These are phyloP conservation scores for Aspergillus sclerotiicarbonarius DNA, from an alignment of 495 filamentous ascomycete genomes.

Conservation along the genomic window DNA sequence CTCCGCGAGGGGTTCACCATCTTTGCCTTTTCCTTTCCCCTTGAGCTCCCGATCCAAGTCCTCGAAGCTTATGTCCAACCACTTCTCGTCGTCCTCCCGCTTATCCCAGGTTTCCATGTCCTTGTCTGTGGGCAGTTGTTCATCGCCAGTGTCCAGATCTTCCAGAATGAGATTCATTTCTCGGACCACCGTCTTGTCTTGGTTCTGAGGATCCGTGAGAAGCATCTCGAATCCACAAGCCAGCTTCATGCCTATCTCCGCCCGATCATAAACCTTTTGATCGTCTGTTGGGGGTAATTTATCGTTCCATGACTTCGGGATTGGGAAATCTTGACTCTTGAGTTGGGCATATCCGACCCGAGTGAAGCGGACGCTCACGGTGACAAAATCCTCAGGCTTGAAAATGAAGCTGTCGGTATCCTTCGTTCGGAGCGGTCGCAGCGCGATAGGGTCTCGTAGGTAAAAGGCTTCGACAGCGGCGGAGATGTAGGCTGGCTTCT, in stretches of 20 bases:
- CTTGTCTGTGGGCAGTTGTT: constrained; percentile 63
- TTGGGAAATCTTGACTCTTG: constrained; percentile 78
- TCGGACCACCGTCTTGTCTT: constrained; percentile 61
- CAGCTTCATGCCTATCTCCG: constrained; percentile 85
- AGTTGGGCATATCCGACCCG: constrained; percentile 89
- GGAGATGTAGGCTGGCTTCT: constrained; percentile 68
- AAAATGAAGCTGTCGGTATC: constrained; percentile 53
- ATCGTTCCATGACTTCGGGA: constrained; percentile 61
- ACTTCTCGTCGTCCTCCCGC: constrained; percentile 77
- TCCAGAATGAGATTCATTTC: constrained; percentile 74
- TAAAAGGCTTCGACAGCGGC: constrained; percentile 91
- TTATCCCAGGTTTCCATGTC: constrained; percentile 71
- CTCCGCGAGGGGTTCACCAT: constrained; percentile 20
- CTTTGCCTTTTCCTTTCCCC: constrained; percentile 43
- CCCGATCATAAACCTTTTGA: constrained; percentile 37
- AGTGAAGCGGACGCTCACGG: constrained; percentile 75
- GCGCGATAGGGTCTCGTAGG: constrained; percentile 76
- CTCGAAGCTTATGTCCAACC: constrained; percentile 87
- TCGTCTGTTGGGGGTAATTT: constrained; percentile 37
- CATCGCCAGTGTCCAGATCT: constrained; percentile 62
- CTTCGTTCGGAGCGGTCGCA: constrained; percentile 63
- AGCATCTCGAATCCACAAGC: constrained; percentile 92
- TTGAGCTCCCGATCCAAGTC: constrained; percentile 82
- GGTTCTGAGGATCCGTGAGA: constrained; percentile 59
- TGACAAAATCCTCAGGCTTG: constrained; percentile 74